Evolutionary conservation across 345 rosid species (phyloP), one percentile per base, ranked within the genome.

Genomic region (Rubroshorea leprosula): DNA sequence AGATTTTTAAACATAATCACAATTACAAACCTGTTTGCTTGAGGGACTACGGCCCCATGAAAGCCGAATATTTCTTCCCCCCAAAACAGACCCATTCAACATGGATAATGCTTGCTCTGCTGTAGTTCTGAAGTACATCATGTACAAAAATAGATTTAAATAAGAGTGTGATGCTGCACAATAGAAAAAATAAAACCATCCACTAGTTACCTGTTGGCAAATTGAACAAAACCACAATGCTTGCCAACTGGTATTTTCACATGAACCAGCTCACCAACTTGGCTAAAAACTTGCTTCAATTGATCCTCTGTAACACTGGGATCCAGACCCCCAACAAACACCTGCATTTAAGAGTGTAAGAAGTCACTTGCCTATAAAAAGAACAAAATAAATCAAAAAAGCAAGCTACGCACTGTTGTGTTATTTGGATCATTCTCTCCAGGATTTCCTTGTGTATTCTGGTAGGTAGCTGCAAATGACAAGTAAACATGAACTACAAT

Each of bases 1-100:
- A 1, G 12, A 6, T 1, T 35, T 3, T 1, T 13, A 6, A 31
- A 45, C 47, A 49, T 15, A 21, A 27, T 16, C 16, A n/a, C 7
- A 20, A 7, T 20, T 24, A 53, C 20, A 6, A 63, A 93, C 99
- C 96, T 93, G 96, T 68, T 89, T 93, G 87, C 72, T 89, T 20
- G 92, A 79, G 12, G 96, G 91, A 66, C 95, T 93, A 44, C 90
- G 99, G 6, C 97, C 97, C 99, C 99, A 93, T 23, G 99, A 93
- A 44, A 93, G 96, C 27, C 99, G 75, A 57, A 93, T 69, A 51
- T 76, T 87, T 63, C 85, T 95, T 54, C 97, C 96, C 6, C 97
- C 97, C 56, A 93, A 71, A 63, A 68, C 79, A 24, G 96, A 74
- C 58, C 99, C 99, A 49, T 89, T 89, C 79, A 93, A 66, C 62